Conservation (phyloP, 2,329 filamentous ascomycete genomes). For the Aspergillus versicolor region DNA sequence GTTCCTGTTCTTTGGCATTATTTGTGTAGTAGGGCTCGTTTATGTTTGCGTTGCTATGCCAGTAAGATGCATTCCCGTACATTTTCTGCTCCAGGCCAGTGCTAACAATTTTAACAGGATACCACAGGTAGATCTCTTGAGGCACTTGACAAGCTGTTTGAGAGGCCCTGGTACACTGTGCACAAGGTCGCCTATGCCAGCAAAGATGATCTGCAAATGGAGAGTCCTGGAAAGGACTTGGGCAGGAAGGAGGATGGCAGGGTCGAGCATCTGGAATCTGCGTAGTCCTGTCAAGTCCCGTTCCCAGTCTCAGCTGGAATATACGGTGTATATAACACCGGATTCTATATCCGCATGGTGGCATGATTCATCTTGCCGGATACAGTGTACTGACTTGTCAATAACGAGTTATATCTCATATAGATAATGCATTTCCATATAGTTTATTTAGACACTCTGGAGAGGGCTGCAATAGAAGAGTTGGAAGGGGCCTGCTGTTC, state of each 20-base stretch:
- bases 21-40: slow-evolving; percentile 20
- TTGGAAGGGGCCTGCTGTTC: background rate
- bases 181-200: slow-evolving; percentile 19
- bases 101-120: slow-evolving; percentile 9
- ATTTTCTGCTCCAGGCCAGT: background rate
- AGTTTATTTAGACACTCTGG: background rate
- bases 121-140: slow-evolving; percentile 21
- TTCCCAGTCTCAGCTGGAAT: too few species aligned
- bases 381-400: too few species aligned
- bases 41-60: slow-evolving; percentile 25
- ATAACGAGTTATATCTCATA: too few species aligned
- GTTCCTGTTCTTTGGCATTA: slow-evolving; percentile 22
- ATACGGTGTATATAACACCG: too few species aligned
- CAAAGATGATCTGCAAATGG: background rate
- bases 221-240: background rate
- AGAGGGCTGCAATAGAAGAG: background rate
- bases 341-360: too few species aligned
- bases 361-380: background rate
- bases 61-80: background rate
- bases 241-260: background rate
- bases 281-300: too few species aligned
- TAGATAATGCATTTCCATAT: too few species aligned
- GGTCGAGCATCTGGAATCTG: background rate
- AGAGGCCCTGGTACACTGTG: slow-evolving; percentile 21
- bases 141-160: slow-evolving; percentile 19